Base-by-base conservation (phyloP, 179 eudicot species). In the Corrigiola litoralis region DNA sequence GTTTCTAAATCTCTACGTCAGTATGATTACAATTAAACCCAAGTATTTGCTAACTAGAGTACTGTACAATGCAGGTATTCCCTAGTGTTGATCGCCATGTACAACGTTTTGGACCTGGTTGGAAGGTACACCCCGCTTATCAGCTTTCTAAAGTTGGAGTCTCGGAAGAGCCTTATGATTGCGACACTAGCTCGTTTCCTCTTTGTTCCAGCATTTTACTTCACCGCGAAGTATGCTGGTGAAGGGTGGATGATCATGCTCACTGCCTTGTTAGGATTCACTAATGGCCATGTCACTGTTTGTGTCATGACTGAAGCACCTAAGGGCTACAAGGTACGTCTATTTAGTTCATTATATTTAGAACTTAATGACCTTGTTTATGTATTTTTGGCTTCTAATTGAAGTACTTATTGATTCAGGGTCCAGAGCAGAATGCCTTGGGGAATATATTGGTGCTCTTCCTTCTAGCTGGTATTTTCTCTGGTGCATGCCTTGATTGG, bases 391-490 rank as follows among this genome's bases (percentile, higher is more conserved):
- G 29, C 27, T 42, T 4, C 4, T 49, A 63, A 38, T 32, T 24
- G 13, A 25, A 23, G 18, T 29, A 0, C 29, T 20, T 12, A 63
- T 18, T 27, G 27, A 34, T 69, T 47, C 57, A 92, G 96, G 96
- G 96, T 17, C 96, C 96, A 36, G 98, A 92, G 87, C 87, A 89
- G 51, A 90, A 92, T n/a, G 96, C 98, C 8, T 7, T 90, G 55
- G 98, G 95, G 2, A 92, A 92, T 67, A 47, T 85, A 76, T 65
- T 92, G 34, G 92, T 87, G 48, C 4, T 85, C 37, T 92, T 75
- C 62, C 82, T 90, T 34, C 71, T 90, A 2, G 85, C 66, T 1
- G 95, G 98, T 20, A 79, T 92, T 62, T 87, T 84, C 69, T 40
- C 86, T 0, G 98, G 98, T 1, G 92, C 77, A 24, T 69, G 83